Evolutionary conservation across 2,329 filamentous ascomycete species (phyloP).

Genomic region (Phymatotrichopsis omnivora): DNA sequence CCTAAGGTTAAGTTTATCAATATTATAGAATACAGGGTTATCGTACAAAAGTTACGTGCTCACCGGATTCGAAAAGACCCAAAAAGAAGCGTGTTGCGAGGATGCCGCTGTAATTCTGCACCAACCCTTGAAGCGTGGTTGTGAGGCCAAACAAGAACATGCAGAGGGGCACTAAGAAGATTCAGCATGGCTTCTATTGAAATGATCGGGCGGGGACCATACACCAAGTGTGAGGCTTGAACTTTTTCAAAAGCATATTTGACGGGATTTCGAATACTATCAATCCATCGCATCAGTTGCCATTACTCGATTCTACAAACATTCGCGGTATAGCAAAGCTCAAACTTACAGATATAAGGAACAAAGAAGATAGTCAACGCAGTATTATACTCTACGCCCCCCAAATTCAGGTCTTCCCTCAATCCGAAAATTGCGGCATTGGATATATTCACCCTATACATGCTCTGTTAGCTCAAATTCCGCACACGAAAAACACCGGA

Average conservation of each 20-base stretch:
- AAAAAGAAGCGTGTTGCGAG: conserved; percentile 77
- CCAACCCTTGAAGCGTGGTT: conserved; percentile 65
- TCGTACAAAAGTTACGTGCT: background rate
- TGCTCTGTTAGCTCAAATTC: background rate
- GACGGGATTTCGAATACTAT: conserved; percentile 52
- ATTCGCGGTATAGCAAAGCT: no score
- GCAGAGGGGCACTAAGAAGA: conserved; percentile 57
- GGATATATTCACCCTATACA: conserved; percentile 61
- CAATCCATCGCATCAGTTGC: background rate
- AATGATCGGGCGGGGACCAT: conserved; percentile 30
- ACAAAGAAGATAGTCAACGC: conserved; percentile 74
- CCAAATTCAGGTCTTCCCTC: conserved; percentile 51
- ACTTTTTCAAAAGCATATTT: conserved; percentile 59
- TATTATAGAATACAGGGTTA: background rate
- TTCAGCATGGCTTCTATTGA: no score
- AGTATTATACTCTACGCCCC: conserved; percentile 57
- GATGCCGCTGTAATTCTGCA: conserved; percentile 65
- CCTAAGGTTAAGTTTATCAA: conserved; percentile 57
- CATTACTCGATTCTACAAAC: background rate
- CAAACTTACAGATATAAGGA: conserved; percentile 51
- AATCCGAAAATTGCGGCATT: conserved; percentile 63
- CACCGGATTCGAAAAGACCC: conserved; percentile 41
- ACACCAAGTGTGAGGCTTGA: conserved; percentile 58
- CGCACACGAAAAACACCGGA: background rate
- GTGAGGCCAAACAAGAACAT: conserved; percentile 77